Evolutionary conservation across 331 rosid genomes (phyloP), one percentile per base, ranked within the genome.

Genomic region (Dryas integrifolia): DNA sequence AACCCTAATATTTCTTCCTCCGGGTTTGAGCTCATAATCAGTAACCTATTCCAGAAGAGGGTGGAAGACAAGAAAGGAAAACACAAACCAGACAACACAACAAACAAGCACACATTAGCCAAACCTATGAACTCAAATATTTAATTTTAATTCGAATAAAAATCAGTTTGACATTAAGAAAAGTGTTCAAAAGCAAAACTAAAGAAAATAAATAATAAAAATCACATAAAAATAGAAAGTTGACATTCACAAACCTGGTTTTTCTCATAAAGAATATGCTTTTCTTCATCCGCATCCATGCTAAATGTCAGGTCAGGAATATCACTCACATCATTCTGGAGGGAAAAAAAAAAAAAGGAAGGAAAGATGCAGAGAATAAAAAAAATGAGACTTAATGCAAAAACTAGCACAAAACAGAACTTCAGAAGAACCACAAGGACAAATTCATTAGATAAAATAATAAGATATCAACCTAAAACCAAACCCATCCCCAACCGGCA

Each of bases 271-370:
- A 95, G 97, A 66, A 92, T 95, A 82, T 82, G 99, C 60, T 95
- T 90, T 84, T 95, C 99, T 77, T 95, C 99, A 69, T 95, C 99
- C 9, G 99, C 96, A 53, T 95, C 99, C 97, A 90, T 92, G 94
- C 98, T 90, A 90, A 95, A 95, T 18, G 99, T 92, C 80, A 92
- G 88, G 89, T 95, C 99, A 77, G 81, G 98, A 83, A 88, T 65
- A 71, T 92, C 98, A 73, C 86, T 92, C 64, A 92, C 96, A 74
- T 95, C 98, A 72, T 95, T 95, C 99, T 92, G 86, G 41, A 60
- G 46, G 5, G 2, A 21, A 21, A 52, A 46, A 52, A 46, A 52
- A 72, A 56, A 50, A 58, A 5, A 14, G 16, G 58, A 66, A 46
- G 52, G 9, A 9, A 5, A 11, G 4, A 7, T 0, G 75, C 16